phyloP scores from a whole-genome alignment of 768 basidiomycete genomes.

The Thelephora aurantiotincta region DNA sequence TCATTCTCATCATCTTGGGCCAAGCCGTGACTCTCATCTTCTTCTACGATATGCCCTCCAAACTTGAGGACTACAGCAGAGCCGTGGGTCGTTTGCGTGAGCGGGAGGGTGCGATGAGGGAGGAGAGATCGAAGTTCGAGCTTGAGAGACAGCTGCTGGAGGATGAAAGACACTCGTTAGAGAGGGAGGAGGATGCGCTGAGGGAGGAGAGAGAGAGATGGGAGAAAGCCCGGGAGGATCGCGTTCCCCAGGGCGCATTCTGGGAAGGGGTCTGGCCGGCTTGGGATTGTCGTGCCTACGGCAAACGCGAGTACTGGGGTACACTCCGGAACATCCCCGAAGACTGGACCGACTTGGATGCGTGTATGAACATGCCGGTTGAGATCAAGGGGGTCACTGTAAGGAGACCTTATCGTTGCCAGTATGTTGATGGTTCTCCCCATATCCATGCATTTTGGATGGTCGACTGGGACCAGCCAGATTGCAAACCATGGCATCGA shows the following conservation, averaged over 20 bases:
- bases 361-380: not conserved
- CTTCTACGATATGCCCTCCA: too few relatives aligned
- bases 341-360: not conserved
- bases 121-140: too few relatives aligned
- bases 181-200: not conserved
- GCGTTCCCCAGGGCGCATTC: not conserved
- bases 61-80: too few relatives aligned
- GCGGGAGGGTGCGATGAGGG: too few relatives aligned
- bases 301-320: not conserved
- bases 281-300: not conserved
- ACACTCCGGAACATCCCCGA: not conserved
- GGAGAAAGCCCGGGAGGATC: not conserved
- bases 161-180: not conserved
- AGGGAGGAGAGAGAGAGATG: not conserved
- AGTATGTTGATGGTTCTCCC: not conserved
- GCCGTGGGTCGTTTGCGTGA: too few relatives aligned
- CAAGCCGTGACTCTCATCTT: too few relatives aligned
- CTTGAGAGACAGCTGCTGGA: not conserved
- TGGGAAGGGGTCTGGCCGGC: not conserved
- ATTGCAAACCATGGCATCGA: not conserved
- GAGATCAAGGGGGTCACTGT: not conserved
- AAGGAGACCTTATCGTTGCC: not conserved
- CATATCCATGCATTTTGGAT: not conserved
- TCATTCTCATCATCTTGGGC: too few relatives aligned
- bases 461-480: not conserved